A percentile compares a stretch with the other conserved stretches of the same genome.
phyloP scores from a whole-genome alignment of 495 filamentous ascomycete genomes.

The Apodospora peruviana region DNA sequence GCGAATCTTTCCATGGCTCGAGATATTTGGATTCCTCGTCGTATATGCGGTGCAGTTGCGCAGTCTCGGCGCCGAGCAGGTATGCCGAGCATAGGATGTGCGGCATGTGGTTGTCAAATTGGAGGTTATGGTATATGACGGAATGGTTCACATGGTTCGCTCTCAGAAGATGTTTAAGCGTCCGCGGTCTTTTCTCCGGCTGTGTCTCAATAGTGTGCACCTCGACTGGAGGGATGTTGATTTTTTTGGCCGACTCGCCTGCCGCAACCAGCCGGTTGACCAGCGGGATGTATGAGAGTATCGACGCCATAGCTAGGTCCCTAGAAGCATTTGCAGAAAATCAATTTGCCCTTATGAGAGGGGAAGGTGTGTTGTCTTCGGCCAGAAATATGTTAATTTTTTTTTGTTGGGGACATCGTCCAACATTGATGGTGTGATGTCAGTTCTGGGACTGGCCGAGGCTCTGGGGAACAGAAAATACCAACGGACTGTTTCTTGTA shows the following conservation, averaged over 20 bases:
- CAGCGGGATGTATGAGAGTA: constrained; percentile 45
- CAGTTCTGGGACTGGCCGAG: too few species aligned
- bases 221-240: constrained; percentile 64
- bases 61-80: constrained; percentile 66
- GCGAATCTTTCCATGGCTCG: constrained; percentile 80
- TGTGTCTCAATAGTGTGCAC: constrained; percentile 73
- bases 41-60: constrained; percentile 72
- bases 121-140: constrained; percentile 69
- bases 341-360: too few species aligned
- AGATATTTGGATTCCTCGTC: constrained; percentile 64
- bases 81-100: constrained; percentile 85
- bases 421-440: too few species aligned
- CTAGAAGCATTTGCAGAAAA: too few species aligned
- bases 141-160: constrained; percentile 89
- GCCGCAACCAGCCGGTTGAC: constrained; percentile 37
- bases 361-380: too few species aligned
- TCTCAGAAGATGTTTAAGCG: constrained; percentile 81
- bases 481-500: too few species aligned
- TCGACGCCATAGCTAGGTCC: constrained; percentile 28
- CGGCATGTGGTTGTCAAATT: constrained; percentile 82
- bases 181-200: constrained; percentile 70
- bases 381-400: background rate
- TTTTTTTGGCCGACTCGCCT: constrained; percentile 27
- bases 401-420: too few species aligned
- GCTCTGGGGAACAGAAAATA: too few species aligned